These are phyloP conservation scores for Plectosphaerella cucumerina DNA, from an alignment of 2,329 filamentous ascomycete species.

Conservation along the genomic window DNA sequence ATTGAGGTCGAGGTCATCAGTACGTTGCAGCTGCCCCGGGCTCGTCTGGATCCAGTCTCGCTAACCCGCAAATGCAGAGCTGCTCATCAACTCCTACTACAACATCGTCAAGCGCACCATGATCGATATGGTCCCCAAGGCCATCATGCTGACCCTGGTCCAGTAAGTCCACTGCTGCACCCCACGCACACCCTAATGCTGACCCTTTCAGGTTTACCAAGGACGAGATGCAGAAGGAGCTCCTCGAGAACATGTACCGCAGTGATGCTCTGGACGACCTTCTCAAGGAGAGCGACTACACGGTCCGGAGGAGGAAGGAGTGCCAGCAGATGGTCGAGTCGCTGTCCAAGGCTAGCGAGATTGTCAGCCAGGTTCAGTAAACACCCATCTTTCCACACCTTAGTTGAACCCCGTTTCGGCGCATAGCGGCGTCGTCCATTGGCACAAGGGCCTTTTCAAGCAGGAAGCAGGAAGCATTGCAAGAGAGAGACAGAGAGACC, in stretches of 20 bases:
- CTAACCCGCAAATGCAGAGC: constrained; percentile 51
- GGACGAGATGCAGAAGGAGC: constrained; percentile 96
- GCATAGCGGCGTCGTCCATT: background rate
- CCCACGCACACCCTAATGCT: background rate
- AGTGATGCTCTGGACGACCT: constrained; percentile 86
- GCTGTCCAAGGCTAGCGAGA: constrained; percentile 83
- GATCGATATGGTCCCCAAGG: constrained; percentile 99
- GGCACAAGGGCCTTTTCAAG: background rate
- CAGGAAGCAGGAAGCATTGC: background rate
- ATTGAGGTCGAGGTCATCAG: constrained; percentile 98
- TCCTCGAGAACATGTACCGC: constrained; percentile 97
- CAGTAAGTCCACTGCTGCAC: constrained; percentile 61
- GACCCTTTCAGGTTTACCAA: constrained; percentile 55
- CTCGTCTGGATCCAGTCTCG: background rate
- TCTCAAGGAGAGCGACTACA: constrained; percentile 98
- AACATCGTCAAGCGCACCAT: constrained; percentile 98
- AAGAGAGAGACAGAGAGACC: background rate
- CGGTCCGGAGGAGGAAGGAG: constrained; percentile 88
- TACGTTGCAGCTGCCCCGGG: constrained; percentile 41
- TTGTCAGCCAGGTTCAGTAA: constrained; percentile 78
- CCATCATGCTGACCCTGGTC: constrained; percentile 95
- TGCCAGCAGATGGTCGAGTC: constrained; percentile 99
- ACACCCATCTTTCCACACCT: background rate
- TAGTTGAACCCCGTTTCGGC: background rate
- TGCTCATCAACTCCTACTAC: constrained; percentile 94